These are phyloP conservation scores for Nectriaceae sp. DNA, from an alignment of 2,329 filamentous ascomycete genomes.

Conservation along the genomic window DNA sequence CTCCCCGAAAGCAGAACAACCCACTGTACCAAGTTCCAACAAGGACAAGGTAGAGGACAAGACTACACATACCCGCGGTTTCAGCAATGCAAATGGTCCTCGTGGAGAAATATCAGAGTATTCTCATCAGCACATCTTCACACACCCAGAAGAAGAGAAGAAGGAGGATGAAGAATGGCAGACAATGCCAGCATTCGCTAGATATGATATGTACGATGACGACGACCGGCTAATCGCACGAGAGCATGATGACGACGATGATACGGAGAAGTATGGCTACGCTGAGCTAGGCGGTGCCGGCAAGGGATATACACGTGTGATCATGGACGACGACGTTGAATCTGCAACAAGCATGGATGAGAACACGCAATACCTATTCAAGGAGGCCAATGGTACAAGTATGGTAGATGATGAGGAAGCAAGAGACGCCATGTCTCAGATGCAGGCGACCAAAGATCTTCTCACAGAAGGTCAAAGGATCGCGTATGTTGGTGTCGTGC, in stretches of 20 bases:
- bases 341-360: constrained; percentile 97
- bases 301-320: constrained; percentile 93
- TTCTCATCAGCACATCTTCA: constrained; percentile 80
- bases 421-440: constrained; percentile 82
- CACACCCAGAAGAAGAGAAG: constrained; percentile 54
- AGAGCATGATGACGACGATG: constrained; percentile 75
- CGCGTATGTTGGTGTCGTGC: constrained; percentile 89
- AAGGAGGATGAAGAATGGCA: constrained; percentile 78
- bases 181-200: constrained; percentile 89
- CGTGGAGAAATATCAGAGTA: constrained; percentile 67
- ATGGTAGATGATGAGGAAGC: constrained; percentile 76
- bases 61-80: constrained; percentile 37
- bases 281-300: constrained; percentile 82
- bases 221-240: constrained; percentile 84
- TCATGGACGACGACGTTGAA: constrained; percentile 90
- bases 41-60: constrained; percentile 14
- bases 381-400: constrained; percentile 62
- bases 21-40: constrained; percentile 16
- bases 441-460: constrained; percentile 94
- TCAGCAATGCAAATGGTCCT: constrained; percentile 38
- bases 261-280: constrained; percentile 64
- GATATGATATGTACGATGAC: constrained; percentile 95
- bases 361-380: constrained; percentile 94
- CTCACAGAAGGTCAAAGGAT: constrained; percentile 94
- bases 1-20: constrained; percentile 9